These are phyloP conservation scores for Pseudogymnoascus sp. DNA, from an alignment of 2,329 filamentous ascomycete genomes.

Conservation along the genomic window DNA sequence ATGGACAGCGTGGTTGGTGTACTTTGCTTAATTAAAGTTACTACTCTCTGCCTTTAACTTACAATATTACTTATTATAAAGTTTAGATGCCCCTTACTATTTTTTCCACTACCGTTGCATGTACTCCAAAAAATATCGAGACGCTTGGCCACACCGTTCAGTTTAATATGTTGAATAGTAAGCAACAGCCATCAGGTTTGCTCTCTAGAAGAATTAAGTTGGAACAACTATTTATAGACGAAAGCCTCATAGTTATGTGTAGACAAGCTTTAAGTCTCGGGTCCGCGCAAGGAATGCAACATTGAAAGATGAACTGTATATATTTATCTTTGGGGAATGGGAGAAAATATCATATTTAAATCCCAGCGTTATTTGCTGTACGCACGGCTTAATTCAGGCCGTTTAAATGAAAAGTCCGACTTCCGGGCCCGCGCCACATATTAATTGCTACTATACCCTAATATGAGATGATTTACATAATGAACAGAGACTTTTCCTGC, in stretches of 20 bases:
- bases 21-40: neutral
- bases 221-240: too few species aligned
- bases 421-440: neutral
- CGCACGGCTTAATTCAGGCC: neutral
- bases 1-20: neutral
- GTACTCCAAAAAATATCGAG: too few species aligned
- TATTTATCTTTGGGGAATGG: too few species aligned
- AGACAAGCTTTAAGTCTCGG: too few species aligned
- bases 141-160: too few species aligned
- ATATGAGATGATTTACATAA: neutral
- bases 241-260: too few species aligned
- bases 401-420: neutral
- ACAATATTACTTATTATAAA: neutral
- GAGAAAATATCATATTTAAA: too few species aligned
- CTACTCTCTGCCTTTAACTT: neutral
- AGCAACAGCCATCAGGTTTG: too few species aligned
- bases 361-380: neutral
- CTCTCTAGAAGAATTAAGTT: too few species aligned
- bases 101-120: neutral
- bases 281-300: too few species aligned
- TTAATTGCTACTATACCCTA: neutral
- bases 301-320: too few species aligned
- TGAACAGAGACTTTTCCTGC: neutral
- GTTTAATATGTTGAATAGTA: too few species aligned
- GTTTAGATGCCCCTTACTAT: neutral